A percentile compares a stretch with the other conserved stretches of the same genome.
phyloP scores from a whole-genome alignment of 2,329 filamentous ascomycete species.

The Juglanconis oblonga region DNA sequence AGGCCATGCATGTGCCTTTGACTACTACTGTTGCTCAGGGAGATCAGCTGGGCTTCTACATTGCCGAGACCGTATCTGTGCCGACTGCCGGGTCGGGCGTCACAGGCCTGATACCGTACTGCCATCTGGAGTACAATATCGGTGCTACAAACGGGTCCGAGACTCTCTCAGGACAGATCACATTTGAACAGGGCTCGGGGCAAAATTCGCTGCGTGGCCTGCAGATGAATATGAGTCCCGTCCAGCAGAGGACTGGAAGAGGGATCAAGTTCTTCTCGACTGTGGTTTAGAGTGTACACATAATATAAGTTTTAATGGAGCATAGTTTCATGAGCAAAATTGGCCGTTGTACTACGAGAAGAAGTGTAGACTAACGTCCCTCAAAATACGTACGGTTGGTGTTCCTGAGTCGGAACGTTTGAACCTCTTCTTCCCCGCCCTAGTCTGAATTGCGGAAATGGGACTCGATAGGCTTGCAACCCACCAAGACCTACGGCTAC shows the following conservation, averaged over 20 bases:
- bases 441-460: no score
- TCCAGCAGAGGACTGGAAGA: not conserved
- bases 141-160: not conserved
- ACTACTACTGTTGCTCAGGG: conserved; percentile 5
- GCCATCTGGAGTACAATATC: conserved; percentile 9
- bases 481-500: no score
- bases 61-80: conserved; percentile 1
- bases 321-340: no score
- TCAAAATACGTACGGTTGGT: no score
- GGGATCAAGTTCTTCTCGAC: conserved; percentile 13
- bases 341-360: no score
- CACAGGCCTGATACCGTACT: conserved; percentile 10
- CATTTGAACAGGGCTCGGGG: not conserved
- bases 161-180: not conserved
- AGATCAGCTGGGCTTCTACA: conserved; percentile 7
- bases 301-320: no score
- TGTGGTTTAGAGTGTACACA: not conserved
- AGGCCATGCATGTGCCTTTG: not conserved
- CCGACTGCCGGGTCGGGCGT: not conserved
- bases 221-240: not conserved
- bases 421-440: no score
- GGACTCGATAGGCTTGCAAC: no score
- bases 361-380: no score
- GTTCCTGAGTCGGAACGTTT: no score
- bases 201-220: conserved; percentile 12